Evolutionary conservation across 139 green algal species (phyloP).

Genomic region (Medakamo hakoo): DNA sequence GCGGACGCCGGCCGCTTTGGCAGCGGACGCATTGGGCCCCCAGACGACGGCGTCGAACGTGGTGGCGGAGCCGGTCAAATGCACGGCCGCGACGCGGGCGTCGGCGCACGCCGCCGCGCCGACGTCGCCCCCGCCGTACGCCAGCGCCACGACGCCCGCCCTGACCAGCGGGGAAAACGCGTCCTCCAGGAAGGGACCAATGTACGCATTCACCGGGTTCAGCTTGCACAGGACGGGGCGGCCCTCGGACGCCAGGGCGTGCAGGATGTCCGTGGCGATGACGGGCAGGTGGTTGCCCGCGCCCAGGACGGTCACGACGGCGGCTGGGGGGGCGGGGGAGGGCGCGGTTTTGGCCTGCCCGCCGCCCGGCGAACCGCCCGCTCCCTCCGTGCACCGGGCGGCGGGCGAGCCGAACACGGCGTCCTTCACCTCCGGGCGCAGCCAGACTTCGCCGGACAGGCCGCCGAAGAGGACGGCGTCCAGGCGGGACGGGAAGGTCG

Average conservation of each 20-base stretch:
- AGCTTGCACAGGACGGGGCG: not conserved
- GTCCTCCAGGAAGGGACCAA: not conserved
- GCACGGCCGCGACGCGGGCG: slow-evolving; percentile 3
- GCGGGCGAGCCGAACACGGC: too few relatives aligned
- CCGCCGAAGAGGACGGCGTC: not conserved
- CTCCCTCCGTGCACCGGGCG: too few relatives aligned
- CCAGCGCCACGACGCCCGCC: not conserved
- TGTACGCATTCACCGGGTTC: not conserved
- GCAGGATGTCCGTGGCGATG: not conserved
- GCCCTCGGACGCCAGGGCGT: not conserved
- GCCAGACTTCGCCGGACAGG: not conserved
- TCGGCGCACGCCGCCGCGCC: not conserved
- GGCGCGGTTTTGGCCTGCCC: too few relatives aligned
- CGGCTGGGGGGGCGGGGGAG: too few relatives aligned
- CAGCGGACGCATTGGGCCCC: slow-evolving; percentile 9
- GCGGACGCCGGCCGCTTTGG: slow-evolving; percentile 10
- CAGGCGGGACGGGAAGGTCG: not conserved
- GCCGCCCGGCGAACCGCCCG: too few relatives aligned
- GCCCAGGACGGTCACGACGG: not conserved
- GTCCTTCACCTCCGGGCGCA: not conserved
- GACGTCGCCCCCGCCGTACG: not conserved
- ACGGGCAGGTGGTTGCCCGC: not conserved
- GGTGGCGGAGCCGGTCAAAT: slow-evolving; percentile 20
- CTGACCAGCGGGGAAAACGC: not conserved
- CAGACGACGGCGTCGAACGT: slow-evolving; percentile 25